phyloP scores from a whole-genome alignment of 805 yeast species.

The Komagataella kurtzmanii region DNA sequence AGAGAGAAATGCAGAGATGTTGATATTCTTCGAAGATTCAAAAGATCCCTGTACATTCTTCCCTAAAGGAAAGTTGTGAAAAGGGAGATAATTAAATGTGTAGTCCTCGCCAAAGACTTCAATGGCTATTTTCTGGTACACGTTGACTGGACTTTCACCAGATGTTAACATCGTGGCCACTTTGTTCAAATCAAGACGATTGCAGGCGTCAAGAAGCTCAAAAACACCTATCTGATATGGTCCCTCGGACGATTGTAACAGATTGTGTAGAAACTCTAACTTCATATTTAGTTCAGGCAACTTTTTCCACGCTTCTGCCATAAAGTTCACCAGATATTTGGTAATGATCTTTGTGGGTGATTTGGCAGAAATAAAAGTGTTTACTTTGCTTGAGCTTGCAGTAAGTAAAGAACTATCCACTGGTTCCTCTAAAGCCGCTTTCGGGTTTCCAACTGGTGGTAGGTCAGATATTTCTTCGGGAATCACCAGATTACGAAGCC shows the following conservation, averaged over 20 bases:
- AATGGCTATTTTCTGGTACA: constrained; percentile 13
- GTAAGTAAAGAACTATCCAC: background rate
- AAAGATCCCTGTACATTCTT: constrained; percentile 11
- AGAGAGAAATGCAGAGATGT: constrained; percentile 23
- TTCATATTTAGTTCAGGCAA: constrained; percentile 19
- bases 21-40: constrained; percentile 5
- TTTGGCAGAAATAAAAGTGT: constrained; percentile 17
- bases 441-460: constrained; percentile 19
- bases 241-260: constrained; percentile 21
- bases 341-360: constrained; percentile 17
- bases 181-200: constrained; percentile 16
- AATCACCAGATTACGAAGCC: constrained; percentile 17
- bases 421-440: constrained; percentile 1
- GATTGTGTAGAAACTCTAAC: constrained; percentile 20
- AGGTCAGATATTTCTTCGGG: constrained; percentile 11
- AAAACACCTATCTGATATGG: constrained; percentile 26
- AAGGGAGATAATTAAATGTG: constrained; percentile 12
- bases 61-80: constrained; percentile 14
- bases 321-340: constrained; percentile 11
- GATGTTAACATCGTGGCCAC: constrained; percentile 12
- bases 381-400: constrained; percentile 6
- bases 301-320: constrained; percentile 15
- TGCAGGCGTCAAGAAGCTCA: constrained; percentile 22
- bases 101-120: constrained; percentile 7
- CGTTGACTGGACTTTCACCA: constrained; percentile 8